Percentiles rank a stretch among this genome's conserved stretches.
phyloP scores from a whole-genome alignment of 768 basidiomycete species.

The Lentinula lateritia region DNA sequence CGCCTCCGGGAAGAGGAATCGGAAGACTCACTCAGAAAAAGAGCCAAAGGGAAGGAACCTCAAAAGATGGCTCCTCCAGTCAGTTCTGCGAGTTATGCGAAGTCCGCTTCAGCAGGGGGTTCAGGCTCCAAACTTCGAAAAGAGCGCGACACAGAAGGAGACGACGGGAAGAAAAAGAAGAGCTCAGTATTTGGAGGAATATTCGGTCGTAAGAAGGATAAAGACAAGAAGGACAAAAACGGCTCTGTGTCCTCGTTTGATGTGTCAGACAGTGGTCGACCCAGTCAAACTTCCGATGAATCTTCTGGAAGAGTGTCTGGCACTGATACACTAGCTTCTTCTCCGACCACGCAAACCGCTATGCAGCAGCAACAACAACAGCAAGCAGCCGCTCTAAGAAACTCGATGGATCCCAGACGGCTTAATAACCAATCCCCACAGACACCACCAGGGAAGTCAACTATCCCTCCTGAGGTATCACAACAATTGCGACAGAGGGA shows the following conservation, averaged over 20 bases:
- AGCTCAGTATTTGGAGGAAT: slow-evolving; percentile 70
- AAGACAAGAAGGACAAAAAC: slow-evolving; percentile 44
- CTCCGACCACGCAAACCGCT: slow-evolving; percentile 48
- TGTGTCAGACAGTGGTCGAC: slow-evolving; percentile 34
- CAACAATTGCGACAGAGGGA: slow-evolving; percentile 79
- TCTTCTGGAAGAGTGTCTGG: slow-evolving; percentile 41
- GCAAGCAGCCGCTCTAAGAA: slow-evolving; percentile 20
- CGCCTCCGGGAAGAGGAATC: slow-evolving; percentile 40
- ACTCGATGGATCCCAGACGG: slow-evolving; percentile 23
- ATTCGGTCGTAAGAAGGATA: slow-evolving; percentile 70
- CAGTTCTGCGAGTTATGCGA: slow-evolving; percentile 32
- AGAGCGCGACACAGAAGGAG: slow-evolving; percentile 28
- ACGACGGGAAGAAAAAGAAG: slow-evolving; percentile 57
- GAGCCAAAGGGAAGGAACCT: slow-evolving; percentile 39
- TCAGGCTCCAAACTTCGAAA: slow-evolving; percentile 39
- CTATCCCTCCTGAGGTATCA: slow-evolving; percentile 43
- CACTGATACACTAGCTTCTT: slow-evolving; percentile 23
- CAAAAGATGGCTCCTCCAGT: slow-evolving; percentile 45
- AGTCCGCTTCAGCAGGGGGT: slow-evolving; percentile 12
- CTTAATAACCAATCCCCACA: slow-evolving; percentile 10
- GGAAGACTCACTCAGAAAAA: slow-evolving; percentile 32
- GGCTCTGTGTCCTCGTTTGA: slow-evolving; percentile 45
- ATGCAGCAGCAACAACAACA: slow-evolving; percentile 56
- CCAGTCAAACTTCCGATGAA: slow-evolving; percentile 50
- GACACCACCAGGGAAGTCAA: slow-evolving; percentile 20